phyloP scores from a whole-genome alignment of 225 moss, liverwort and hornwort species.

The Physcomitrium patens region DNA sequence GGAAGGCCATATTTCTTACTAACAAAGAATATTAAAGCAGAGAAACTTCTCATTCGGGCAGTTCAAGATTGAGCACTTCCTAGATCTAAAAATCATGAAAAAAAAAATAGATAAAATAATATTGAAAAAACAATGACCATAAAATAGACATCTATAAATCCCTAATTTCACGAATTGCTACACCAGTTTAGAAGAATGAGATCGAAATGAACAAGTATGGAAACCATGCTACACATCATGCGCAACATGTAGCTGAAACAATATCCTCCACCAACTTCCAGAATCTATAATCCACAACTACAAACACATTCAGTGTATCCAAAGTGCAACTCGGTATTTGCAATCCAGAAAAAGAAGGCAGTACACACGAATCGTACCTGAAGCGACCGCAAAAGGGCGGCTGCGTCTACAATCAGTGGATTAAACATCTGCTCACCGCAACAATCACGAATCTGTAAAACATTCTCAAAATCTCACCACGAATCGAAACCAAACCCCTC shows the following conservation, averaged over 20 bases:
- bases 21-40: not conserved
- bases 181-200: not conserved
- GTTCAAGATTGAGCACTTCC: no score
- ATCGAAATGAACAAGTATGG: not conserved
- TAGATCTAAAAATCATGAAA: no score
- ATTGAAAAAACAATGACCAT: not conserved
- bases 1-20: not conserved
- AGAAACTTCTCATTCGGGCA: constrained; percentile 2
- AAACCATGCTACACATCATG: not conserved
- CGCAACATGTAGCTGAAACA: not conserved
- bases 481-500: not conserved
- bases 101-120: no score
- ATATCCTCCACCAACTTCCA: not conserved
- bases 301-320: not conserved
- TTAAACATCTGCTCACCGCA: not conserved
- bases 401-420: constrained; percentile 7
- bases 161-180: constrained; percentile 12
- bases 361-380: not conserved
- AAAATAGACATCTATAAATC: not conserved
- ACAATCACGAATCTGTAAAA: not conserved
- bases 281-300: not conserved
- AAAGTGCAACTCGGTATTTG: not conserved
- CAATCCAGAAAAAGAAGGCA: constrained; percentile 1
- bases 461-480: constrained; percentile 35
- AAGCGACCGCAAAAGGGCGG: not conserved